Base-by-base conservation (phyloP, 2,329 filamentous ascomycete species). In the Fusarium humuli region DNA sequence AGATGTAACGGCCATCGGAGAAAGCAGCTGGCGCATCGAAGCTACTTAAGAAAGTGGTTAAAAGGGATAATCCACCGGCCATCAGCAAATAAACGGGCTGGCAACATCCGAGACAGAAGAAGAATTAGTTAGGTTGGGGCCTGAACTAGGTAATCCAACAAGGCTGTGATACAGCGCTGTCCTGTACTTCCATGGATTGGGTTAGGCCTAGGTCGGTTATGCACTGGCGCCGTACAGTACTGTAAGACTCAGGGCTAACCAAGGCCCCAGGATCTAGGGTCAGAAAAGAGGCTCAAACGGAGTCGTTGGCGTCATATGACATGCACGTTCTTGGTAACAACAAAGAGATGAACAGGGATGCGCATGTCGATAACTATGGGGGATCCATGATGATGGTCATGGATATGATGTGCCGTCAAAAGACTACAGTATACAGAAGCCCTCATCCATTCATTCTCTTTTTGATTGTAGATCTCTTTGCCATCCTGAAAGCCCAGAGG, bases 241-340 rank as follows among this genome's bases (percentile, higher is more conserved):
- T 45, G 45, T 37, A 42, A 65, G 52, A 65, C 46, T 56, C 42
- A 58, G 34, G 42, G 16, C 40, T 18, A 25, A 44, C 41, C 23
- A 40, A 57, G 44, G 34, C 37, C 34, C 50, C 27, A 65, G 29
- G 55, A 49, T 53, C 63, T 44, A 66, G 44, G 37, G 45, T 32
- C 48, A 30, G 42, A 23, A 37, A 37, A 52, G 66, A 67, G 61
- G 48, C 50, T 60, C 48, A 53, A 44, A 49, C 44, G 47, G 18
- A 70, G 69, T 71, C 69, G 61, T 71, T 70, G 69, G 69, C 69
- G 69, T 71, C 69, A 71, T 71, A 70, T 63, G 56, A 59, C 49
- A 53, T 41, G 49, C 34, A 42, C 49, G 49, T 42, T 50, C 25
- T 41, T n/a, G 22, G 22, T 52, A 25, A 41, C 49, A 27, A 29